Conservation (phyloP, 106 monocot genomes). For the Acorus gramineus region DNA sequence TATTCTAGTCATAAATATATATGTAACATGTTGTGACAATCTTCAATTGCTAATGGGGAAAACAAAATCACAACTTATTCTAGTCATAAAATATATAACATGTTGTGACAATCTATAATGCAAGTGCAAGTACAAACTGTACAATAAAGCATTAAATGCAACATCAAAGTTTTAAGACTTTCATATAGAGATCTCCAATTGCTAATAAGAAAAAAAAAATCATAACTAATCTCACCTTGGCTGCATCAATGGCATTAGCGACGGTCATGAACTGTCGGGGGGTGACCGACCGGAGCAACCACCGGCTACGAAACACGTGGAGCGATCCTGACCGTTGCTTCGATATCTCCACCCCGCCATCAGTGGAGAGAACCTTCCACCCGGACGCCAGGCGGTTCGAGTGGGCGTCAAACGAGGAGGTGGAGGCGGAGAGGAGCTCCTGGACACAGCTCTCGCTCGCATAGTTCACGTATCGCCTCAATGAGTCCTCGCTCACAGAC, state of each 20-base stretch:
- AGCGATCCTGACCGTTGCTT: slow-evolving; percentile 40
- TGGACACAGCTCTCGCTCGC: slow-evolving; percentile 93
- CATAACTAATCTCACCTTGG: slow-evolving; percentile 39
- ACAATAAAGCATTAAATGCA: too few species aligned
- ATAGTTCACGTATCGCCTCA: slow-evolving; percentile 61
- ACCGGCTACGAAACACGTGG: slow-evolving; percentile 66
- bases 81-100: too few species aligned
- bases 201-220: too few species aligned
- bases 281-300: slow-evolving; percentile 57
- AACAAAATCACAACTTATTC: too few species aligned
- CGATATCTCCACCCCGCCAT: slow-evolving; percentile 75
- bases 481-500: slow-evolving; percentile 85
- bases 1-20: too few species aligned
- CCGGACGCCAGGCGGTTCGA: neutral
- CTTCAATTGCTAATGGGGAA: too few species aligned
- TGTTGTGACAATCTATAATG: too few species aligned
- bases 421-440: slow-evolving; percentile 74
- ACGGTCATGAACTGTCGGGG: slow-evolving; percentile 73
- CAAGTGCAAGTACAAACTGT: too few species aligned
- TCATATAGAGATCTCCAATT: too few species aligned
- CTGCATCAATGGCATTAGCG: slow-evolving; percentile 86
- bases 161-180: too few species aligned
- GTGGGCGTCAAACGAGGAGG: too few species aligned
- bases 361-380: slow-evolving; percentile 64
- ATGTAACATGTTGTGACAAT: too few species aligned